Evolutionary conservation across 2,329 filamentous ascomycete species (phyloP).

Genomic region (Ophiostoma pallidulum): DNA sequence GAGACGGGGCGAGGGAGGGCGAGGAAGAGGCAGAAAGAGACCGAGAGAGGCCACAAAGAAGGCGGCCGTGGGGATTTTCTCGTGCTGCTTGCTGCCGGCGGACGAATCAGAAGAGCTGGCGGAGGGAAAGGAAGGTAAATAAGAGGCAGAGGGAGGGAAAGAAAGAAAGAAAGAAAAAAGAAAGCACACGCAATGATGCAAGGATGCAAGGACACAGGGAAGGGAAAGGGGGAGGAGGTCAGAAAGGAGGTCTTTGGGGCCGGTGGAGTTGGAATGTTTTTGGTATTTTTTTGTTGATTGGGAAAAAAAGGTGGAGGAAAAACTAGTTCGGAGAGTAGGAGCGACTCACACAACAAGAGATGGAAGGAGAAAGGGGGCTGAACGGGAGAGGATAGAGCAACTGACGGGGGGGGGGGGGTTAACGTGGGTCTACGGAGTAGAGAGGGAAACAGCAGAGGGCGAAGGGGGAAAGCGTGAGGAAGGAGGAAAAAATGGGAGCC

Average conservation of each 20-base stretch:
- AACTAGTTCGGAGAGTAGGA: background rate
- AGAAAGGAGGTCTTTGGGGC: slow-evolving; percentile 1
- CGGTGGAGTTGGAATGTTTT: slow-evolving; percentile 3
- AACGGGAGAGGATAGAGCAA: background rate
- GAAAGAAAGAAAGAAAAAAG: background rate
- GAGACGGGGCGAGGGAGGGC: background rate
- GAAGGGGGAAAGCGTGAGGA: background rate
- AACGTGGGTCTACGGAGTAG: background rate
- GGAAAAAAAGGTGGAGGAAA: slow-evolving; percentile 10
- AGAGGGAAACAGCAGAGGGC: slow-evolving; percentile 5
- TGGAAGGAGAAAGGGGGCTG: background rate
- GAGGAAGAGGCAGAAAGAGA: background rate
- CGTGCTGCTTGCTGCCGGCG: background rate
- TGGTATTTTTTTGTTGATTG: slow-evolving; percentile 5
- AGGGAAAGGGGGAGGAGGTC: slow-evolving; percentile 5
- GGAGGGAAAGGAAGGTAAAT: background rate
- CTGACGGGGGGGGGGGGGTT: background rate
- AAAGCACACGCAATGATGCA: background rate
- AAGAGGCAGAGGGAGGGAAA: background rate
- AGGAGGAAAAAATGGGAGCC: slow-evolving; percentile 2
- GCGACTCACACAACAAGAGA: background rate
- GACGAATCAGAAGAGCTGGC: background rate
- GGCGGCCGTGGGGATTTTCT: background rate
- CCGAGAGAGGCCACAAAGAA: background rate
- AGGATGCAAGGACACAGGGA: background rate